A percentile compares a stretch with the other conserved stretches of the same genome.
These are phyloP conservation scores for Aspergillus nomiae DNA, from an alignment of 2,329 filamentous ascomycete species.

Conservation along the genomic window DNA sequence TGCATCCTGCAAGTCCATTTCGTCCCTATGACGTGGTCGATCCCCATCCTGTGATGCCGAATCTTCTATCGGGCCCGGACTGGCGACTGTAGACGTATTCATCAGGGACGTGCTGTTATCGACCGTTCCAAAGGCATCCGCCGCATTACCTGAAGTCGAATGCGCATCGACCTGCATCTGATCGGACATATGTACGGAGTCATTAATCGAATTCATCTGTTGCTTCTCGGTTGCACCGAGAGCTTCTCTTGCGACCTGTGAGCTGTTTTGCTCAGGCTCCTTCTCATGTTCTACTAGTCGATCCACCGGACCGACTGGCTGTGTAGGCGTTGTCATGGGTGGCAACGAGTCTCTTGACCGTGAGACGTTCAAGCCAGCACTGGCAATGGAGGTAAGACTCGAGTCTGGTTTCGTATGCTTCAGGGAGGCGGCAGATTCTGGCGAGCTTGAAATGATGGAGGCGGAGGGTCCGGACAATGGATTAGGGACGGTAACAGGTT, in stretches of 20 bases:
- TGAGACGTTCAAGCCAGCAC: constrained; percentile 45
- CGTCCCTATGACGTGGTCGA: constrained; percentile 38
- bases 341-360: constrained; percentile 38
- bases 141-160: constrained; percentile 54
- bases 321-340: constrained; percentile 55
- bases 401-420: constrained; percentile 41
- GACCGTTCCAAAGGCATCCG: constrained; percentile 51
- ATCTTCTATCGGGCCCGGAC: constrained; percentile 50
- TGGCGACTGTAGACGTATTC: constrained; percentile 52
- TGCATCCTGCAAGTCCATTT: constrained; percentile 40
- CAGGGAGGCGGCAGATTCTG: constrained; percentile 36
- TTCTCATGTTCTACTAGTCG: constrained; percentile 34
- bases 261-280: constrained; percentile 37
- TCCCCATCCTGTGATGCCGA: constrained; percentile 45
- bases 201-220: constrained; percentile 44
- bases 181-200: constrained; percentile 54
- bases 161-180: constrained; percentile 51
- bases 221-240: constrained; percentile 41
- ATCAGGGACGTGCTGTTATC: constrained; percentile 56
- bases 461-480: constrained; percentile 33
- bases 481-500: constrained; percentile 41
- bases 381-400: constrained; percentile 44
- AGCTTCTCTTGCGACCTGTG: constrained; percentile 46
- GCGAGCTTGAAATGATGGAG: constrained; percentile 31
- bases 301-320: constrained; percentile 52